Evolutionary conservation across 345 rosid genomes (phyloP), one percentile per base, ranked within the genome.

Genomic region (Hibiscus trionum): DNA sequence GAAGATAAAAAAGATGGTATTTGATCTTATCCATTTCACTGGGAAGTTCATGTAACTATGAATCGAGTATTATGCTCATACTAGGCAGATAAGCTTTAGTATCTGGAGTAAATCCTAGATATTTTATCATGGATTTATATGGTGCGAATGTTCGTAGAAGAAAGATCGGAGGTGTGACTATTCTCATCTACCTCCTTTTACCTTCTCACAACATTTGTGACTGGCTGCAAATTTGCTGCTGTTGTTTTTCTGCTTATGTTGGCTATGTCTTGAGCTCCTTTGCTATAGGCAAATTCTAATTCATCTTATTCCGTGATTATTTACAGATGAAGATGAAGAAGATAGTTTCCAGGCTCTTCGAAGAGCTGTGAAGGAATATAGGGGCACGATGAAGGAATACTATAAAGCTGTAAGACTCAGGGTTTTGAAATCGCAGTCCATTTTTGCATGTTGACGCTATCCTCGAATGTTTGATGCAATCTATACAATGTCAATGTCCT

Each of bases 381-480:
- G 89, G 55, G 69, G 64, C 42, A 77, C 78, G 49, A 87, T 84
- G 91, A 89, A 77, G 74, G 88, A 81, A 77, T 87, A 85, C 71
- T 83, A 81, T 39, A 72, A 76, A 80, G 82, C 84, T 66, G 95
- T 89, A 69, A 46, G 88, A 77, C 60, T 61, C 69, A 15, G 49
- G 8, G 14, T 71, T 62, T 21, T 19, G 6, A 66, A 44, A 63
- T 31, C 0, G 4, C 60, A 16, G 27, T 44, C 4, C 62, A 10
- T 47, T 59, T 31, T 5, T 21, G 35, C 17, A 2, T 31, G 47
- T 2, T 68, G 11, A 31, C 11, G 1, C 42, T 42, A n/a, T 69
- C 19, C 7, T 35, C 35, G 26, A 42, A 17, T 50, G 12, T 29
- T 8, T 47, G 58, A 50, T 65, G 55, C 39, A 60, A 26, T 49